Conservation (phyloP, 2,329 filamentous ascomycete genomes). For the Calonectria pauciramosa region DNA sequence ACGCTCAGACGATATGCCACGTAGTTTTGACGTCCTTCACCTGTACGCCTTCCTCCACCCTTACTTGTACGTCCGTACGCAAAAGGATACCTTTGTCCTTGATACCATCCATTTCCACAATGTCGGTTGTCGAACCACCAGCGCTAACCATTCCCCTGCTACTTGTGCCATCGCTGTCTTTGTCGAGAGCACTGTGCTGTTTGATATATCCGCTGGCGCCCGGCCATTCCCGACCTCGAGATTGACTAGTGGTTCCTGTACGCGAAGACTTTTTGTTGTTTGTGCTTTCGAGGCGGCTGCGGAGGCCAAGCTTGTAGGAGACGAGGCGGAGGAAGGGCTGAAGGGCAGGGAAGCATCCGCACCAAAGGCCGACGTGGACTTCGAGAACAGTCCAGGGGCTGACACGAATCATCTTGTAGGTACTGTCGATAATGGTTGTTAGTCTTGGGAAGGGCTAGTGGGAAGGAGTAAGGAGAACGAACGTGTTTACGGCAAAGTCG, state of each 20-base stretch:
- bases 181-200: conserved; percentile 25
- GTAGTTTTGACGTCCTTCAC: conserved; percentile 35
- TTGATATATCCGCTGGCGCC: conserved; percentile 28
- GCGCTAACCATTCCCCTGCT: conserved; percentile 21
- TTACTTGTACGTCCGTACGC: conserved; percentile 39
- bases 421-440: conserved; percentile 39
- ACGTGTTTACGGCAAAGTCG: conserved; percentile 49
- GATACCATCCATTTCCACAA: conserved; percentile 29
- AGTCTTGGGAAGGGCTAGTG: neutral
- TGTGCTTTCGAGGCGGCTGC: conserved; percentile 31
- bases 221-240: conserved; percentile 30
- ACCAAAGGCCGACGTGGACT: conserved; percentile 57
- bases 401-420: conserved; percentile 52
- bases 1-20: conserved; percentile 36
- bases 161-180: conserved; percentile 17
- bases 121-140: conserved; percentile 30
- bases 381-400: conserved; percentile 57
- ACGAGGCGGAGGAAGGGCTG: conserved; percentile 54
- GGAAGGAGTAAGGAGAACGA: conserved; percentile 27
- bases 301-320: conserved; percentile 31
- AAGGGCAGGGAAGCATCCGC: conserved; percentile 56
- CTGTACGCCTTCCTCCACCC: conserved; percentile 34
- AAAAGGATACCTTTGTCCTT: conserved; percentile 35
- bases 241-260: conserved; percentile 26
- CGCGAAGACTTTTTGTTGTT: conserved; percentile 37